Evolutionary conservation across 805 yeast species (phyloP).

Genomic region (Saccharomycopsis sp.): DNA sequence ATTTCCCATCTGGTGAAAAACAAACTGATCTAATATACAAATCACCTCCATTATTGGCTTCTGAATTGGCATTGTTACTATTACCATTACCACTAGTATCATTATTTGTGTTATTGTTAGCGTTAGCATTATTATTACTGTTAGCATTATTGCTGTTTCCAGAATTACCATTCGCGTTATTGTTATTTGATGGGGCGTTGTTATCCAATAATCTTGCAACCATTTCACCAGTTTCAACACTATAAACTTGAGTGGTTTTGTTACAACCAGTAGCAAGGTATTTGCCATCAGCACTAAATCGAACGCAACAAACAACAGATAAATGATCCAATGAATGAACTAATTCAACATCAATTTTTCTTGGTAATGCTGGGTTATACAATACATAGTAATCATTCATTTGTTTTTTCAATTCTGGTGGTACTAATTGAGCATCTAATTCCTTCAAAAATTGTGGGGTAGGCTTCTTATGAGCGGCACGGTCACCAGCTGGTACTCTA

Average conservation of each 20-base stretch:
- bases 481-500: constrained; percentile 32
- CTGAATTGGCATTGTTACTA: constrained; percentile 27
- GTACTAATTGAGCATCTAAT: constrained; percentile 70
- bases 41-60: constrained; percentile 51
- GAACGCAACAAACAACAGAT: constrained; percentile 94
- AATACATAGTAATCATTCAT: constrained; percentile 80
- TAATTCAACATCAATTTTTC: constrained; percentile 73
- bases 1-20: constrained; percentile 87
- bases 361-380: constrained; percentile 81
- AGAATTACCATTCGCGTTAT: constrained; percentile 30
- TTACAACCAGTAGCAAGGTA: constrained; percentile 95
- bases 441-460: constrained; percentile 73
- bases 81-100: constrained; percentile 28
- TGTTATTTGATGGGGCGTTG: constrained; percentile 36
- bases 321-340: constrained; percentile 88
- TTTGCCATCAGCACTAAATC: constrained; percentile 87
- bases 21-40: constrained; percentile 92
- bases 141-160: constrained; percentile 33
- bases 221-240: constrained; percentile 84
- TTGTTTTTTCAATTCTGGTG: constrained; percentile 73
- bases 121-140: constrained; percentile 26
- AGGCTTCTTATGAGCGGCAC: constrained; percentile 26
- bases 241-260: constrained; percentile 89
- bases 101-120: constrained; percentile 30
- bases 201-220: constrained; percentile 86